Conservation (phyloP, 1,139 yeast species). For the Petasospora rhodanensis region DNA sequence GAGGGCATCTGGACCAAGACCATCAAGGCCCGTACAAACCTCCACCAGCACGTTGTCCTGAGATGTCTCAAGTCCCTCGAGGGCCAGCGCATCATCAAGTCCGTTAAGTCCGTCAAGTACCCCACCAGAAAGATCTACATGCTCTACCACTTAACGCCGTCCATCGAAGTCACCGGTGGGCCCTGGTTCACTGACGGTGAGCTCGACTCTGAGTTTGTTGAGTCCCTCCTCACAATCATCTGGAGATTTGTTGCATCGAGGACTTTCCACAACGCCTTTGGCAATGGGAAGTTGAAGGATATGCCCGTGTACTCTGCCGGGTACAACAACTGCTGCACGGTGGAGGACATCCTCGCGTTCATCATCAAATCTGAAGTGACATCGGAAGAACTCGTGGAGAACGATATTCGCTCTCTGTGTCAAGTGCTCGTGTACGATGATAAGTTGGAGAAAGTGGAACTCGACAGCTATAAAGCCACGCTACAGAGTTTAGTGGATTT, state of each 20-base stretch:
- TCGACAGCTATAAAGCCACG: slow-evolving; percentile 55
- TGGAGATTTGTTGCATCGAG: slow-evolving; percentile 81
- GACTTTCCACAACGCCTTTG: slow-evolving; percentile 71
- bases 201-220: slow-evolving; percentile 89
- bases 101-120: slow-evolving; percentile 86
- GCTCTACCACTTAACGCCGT: slow-evolving; percentile 90
- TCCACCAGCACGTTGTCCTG: slow-evolving; percentile 88
- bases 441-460: slow-evolving; percentile 60
- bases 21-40: slow-evolving; percentile 81
- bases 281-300: slow-evolving; percentile 23
- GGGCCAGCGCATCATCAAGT: slow-evolving; percentile 77
- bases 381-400: slow-evolving; percentile 68
- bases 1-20: slow-evolving; percentile 98
- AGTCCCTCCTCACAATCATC: slow-evolving; percentile 72
- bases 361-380: slow-evolving; percentile 74
- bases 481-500: slow-evolving; percentile 42
- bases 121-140: slow-evolving; percentile 97
- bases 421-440: slow-evolving; percentile 88
- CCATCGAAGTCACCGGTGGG: slow-evolving; percentile 95
- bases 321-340: slow-evolving; percentile 61
- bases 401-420: slow-evolving; percentile 78
- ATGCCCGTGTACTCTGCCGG: slow-evolving; percentile 44
- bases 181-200: slow-evolving; percentile 99
- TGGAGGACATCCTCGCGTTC: slow-evolving; percentile 70
- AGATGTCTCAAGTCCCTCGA: slow-evolving; percentile 84